Evolutionary conservation across 1,284 basidiomycete genomes (phyloP).

Genomic region (Leucoagaricus sp.): DNA sequence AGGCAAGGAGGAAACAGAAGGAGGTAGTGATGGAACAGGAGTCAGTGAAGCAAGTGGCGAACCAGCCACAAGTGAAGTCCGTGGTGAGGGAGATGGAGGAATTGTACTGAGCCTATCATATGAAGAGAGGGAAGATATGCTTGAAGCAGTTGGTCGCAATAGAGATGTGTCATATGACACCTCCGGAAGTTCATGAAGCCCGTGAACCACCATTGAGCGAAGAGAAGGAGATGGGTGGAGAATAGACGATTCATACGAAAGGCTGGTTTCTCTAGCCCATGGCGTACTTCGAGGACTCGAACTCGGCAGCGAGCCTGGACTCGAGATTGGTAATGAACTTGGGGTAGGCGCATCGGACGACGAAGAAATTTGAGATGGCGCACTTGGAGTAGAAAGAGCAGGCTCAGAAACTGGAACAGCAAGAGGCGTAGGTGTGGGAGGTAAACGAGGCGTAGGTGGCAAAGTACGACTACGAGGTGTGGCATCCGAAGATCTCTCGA

Average conservation of each 20-base stretch:
- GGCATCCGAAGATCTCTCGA: constrained; percentile 21
- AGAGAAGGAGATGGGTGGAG: constrained; percentile 68
- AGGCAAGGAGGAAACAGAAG: constrained; percentile 28
- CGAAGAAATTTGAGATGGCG: constrained; percentile 1
- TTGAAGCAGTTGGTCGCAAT: constrained; percentile 50
- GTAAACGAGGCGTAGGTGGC: constrained; percentile 13
- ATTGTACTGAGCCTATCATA: constrained; percentile 42
- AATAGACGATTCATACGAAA: constrained; percentile 70
- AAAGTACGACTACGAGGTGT: constrained; percentile 21
- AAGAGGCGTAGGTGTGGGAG: not conserved
- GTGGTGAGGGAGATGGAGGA: constrained; percentile 37
- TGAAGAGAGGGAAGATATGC: constrained; percentile 45
- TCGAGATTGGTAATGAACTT: constrained; percentile 16
- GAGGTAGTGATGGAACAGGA: constrained; percentile 33
- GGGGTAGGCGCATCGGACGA: constrained; percentile 4
- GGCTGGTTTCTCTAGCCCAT: constrained; percentile 62
- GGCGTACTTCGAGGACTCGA: constrained; percentile 25
- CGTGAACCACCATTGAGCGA: constrained; percentile 54
- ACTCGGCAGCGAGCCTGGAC: constrained; percentile 18
- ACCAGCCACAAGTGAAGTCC: constrained; percentile 28
- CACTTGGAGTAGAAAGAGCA: constrained; percentile 2
- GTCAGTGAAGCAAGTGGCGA: constrained; percentile 38
- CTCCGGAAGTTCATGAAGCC: constrained; percentile 60
- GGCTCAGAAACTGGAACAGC: not conserved
- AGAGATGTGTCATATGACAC: constrained; percentile 63